Evolutionary conservation across 768 basidiomycete genomes (phyloP).

Genomic region (Dictyophora rubrovolvata): DNA sequence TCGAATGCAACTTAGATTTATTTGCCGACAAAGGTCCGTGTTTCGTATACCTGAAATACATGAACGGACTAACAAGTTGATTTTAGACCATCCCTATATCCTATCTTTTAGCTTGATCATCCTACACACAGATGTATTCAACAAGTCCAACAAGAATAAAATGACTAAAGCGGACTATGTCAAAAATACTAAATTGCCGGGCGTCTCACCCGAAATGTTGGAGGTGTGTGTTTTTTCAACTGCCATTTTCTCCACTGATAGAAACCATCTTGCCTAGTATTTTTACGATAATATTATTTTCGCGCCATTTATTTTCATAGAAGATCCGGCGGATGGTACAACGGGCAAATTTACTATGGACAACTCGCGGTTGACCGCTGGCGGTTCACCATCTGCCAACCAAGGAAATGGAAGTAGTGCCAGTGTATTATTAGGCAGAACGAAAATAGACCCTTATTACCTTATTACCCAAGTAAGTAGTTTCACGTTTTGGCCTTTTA

Average conservation of each 20-base stretch:
- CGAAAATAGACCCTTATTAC: slow-evolving; percentile 83
- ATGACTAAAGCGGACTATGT: slow-evolving; percentile 95
- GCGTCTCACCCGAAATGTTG: slow-evolving; percentile 70
- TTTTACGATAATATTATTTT: slow-evolving; percentile 96
- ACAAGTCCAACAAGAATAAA: slow-evolving; percentile 93
- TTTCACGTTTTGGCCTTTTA: slow-evolving; percentile 6
- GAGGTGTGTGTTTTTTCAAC: slow-evolving; percentile 54
- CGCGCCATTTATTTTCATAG: slow-evolving; percentile 93
- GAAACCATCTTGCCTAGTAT: slow-evolving; percentile 45
- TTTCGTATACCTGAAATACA: background rate
- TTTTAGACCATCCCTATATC: slow-evolving; percentile 87
- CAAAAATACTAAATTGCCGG: slow-evolving; percentile 83
- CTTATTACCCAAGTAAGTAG: slow-evolving; percentile 67
- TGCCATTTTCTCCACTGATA: background rate
- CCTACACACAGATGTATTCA: slow-evolving; percentile 98
- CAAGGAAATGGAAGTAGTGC: slow-evolving; percentile 12
- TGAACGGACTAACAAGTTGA: background rate
- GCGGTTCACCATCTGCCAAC: slow-evolving; percentile 20
- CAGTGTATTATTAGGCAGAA: slow-evolving; percentile 38
- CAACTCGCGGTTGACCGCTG: slow-evolving; percentile 28
- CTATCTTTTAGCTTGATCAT: slow-evolving; percentile 96
- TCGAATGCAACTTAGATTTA: slow-evolving; percentile 70
- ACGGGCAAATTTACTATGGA: slow-evolving; percentile 35
- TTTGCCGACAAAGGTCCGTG: slow-evolving; percentile 66
- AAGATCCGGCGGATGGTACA: slow-evolving; percentile 68